Percentiles rank a stretch among this genome's conserved stretches.
phyloP scores from a whole-genome alignment of 106 monocot species.

The Allium cepa region DNA sequence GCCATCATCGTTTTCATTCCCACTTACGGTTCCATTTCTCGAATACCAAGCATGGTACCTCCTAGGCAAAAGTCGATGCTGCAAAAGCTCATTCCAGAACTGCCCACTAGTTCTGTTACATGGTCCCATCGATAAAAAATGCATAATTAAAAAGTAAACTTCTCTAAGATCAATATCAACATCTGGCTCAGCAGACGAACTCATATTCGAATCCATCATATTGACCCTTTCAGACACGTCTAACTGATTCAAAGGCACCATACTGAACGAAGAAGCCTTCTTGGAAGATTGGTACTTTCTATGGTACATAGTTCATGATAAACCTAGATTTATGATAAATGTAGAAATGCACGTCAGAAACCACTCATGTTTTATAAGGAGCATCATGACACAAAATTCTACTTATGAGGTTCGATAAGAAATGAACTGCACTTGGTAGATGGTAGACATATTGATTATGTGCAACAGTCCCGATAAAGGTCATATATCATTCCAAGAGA shows the following conservation, averaged over 20 bases:
- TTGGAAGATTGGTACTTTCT: too few relatives aligned
- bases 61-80: slow-evolving; percentile 92
- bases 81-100: slow-evolving; percentile 86
- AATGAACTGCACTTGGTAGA: not conserved
- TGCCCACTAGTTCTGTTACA: slow-evolving; percentile 69
- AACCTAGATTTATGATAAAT: slow-evolving; percentile 7
- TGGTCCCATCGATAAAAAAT: slow-evolving; percentile 84
- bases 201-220: slow-evolving; percentile 29
- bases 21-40: slow-evolving; percentile 49
- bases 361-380: not conserved
- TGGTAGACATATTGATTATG: not conserved
- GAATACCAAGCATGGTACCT: slow-evolving; percentile 99
- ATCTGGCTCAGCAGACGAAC: slow-evolving; percentile 36
- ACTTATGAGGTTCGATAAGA: not conserved
- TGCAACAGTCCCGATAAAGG: not conserved
- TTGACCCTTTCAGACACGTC: slow-evolving; percentile 39
- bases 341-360: not conserved
- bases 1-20: slow-evolving; percentile 87
- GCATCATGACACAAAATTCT: not conserved
- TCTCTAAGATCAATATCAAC: slow-evolving; percentile 85
- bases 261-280: too few relatives aligned
- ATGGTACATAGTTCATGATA: slow-evolving; percentile 36
- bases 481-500: not conserved
- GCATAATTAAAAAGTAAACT: slow-evolving; percentile 97
- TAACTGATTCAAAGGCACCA: slow-evolving; percentile 53